These are phyloP conservation scores for Aspergillus bombycis DNA, from an alignment of 2,329 filamentous ascomycete species.

Conservation along the genomic window DNA sequence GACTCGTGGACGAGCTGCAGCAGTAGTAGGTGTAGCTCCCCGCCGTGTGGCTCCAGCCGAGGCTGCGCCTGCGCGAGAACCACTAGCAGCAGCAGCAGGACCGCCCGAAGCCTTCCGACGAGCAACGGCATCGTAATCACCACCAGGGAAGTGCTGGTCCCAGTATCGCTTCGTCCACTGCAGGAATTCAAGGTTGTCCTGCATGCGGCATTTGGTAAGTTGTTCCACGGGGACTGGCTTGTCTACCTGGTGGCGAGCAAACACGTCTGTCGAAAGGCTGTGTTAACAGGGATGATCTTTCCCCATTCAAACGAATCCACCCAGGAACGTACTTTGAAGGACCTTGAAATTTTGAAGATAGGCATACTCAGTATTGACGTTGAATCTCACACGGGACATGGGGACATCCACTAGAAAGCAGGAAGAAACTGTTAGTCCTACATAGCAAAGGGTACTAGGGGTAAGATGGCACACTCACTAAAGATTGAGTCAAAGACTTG, in stretches of 20 bases:
- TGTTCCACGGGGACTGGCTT: conserved; percentile 85
- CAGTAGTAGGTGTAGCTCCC: conserved; percentile 66
- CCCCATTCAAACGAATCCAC: background rate
- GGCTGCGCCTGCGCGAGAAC: conserved; percentile 53
- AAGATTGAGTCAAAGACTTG: conserved; percentile 99
- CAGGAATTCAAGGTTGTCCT: conserved; percentile 98
- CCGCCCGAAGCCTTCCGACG: conserved; percentile 78
- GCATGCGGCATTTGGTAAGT: conserved; percentile 98
- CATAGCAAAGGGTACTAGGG: background rate
- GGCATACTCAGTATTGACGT: conserved; percentile 93
- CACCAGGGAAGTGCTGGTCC: conserved; percentile 97
- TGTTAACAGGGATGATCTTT: conserved; percentile 2
- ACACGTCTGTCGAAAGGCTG: conserved; percentile 61
- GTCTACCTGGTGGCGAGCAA: conserved; percentile 84
- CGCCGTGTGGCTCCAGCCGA: conserved; percentile 54
- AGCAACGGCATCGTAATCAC: conserved; percentile 89
- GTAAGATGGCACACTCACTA: conserved; percentile 52
- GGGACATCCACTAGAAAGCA: conserved; percentile 71
- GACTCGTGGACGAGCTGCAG: conserved; percentile 48
- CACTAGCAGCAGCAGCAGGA: conserved; percentile 50
- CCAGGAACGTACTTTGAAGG: conserved; percentile 74
- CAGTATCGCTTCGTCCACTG: conserved; percentile 97
- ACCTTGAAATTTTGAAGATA: conserved; percentile 99
- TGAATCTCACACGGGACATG: conserved; percentile 97
- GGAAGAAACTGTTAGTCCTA: conserved; percentile 3